Base-by-base conservation (phyloP, 225 moss, liverwort and hornwort genomes). In the Sphagnum tenellum region DNA sequence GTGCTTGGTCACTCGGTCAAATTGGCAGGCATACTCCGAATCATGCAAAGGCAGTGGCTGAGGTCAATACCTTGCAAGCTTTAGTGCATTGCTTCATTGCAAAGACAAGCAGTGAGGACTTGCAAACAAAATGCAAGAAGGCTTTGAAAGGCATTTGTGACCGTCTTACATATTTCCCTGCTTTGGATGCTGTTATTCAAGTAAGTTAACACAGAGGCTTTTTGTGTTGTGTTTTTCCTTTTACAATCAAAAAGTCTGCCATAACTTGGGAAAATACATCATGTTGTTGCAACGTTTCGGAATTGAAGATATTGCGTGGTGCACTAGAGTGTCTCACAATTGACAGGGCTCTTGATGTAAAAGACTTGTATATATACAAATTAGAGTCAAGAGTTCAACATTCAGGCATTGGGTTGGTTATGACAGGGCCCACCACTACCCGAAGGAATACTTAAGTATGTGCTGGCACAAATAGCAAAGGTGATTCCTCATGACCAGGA, bases 51-150 rank as follows among this genome's bases (percentile, higher is more conserved):
- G 85, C 83, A 0, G 81, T 89, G 45, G 92, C 92, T 3, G 84
- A 89, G 45, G 78, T 79, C 59, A 83, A 88, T 55, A 75, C 86
- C 3, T 63, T 93, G 44, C 83, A 80, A 49, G 85, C 87, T 5
- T 57, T 93, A 5, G 78, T 89, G 2, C 73, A 78, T 49, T 69
- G 71, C 5, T 89, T 88, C 50, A 74, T 86, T 56, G 89, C 92
- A 14, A 89, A 88, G 75, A 72, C 61, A 2, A 93, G 86, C 48
- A 93, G 89, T 56, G 89, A 93, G 64, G 92, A 93, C 61, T 65
- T 93, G 65, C 86, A 89, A 78, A 84, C 72, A 1, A 93, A 93
- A 76, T 89, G 92, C 66, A 93, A 93, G 64, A 89, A 89, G 71
- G 92, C 92, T 45, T 85, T 93, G 59, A 93, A 93, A 74, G 81